Conservation (phyloP, 352 stramenopile genomes). For the Phytopythium vexans region DNA sequence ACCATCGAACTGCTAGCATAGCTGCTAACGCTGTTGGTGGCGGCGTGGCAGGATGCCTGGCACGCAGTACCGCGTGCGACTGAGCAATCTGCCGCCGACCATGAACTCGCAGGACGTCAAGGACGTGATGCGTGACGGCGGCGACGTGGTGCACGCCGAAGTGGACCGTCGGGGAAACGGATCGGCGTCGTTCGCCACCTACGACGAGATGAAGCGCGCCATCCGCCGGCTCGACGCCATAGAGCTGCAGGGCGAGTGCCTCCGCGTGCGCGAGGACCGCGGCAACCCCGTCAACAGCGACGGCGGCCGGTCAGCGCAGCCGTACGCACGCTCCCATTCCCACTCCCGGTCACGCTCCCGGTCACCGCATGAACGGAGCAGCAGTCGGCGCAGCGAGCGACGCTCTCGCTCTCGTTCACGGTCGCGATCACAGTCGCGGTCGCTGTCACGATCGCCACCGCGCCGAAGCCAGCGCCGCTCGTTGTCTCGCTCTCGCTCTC, state of each 20-base stretch:
- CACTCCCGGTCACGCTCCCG: conserved; percentile 30
- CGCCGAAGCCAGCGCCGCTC: neutral
- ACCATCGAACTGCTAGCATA: neutral
- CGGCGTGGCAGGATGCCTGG: conserved; percentile 22
- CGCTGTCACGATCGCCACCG: conserved; percentile 7
- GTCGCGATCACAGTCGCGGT: conserved; percentile 11
- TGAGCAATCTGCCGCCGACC: conserved; percentile 36
- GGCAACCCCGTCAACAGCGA: conserved; percentile 2
- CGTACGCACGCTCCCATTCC: conserved; percentile 13
- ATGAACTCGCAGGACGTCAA: conserved; percentile 70
- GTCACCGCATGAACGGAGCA: conserved; percentile 22
- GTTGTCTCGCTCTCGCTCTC: neutral
- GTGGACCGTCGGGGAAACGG: conserved; percentile 66
- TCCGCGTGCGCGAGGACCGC: conserved; percentile 40
- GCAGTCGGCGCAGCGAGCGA: conserved; percentile 16
- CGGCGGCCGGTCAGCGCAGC: conserved; percentile 13
- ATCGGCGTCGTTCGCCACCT: conserved; percentile 59
- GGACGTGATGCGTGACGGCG: conserved; percentile 51
- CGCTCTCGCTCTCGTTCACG: conserved; percentile 29
- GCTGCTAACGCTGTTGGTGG: conserved; percentile 1
- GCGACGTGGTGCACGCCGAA: conserved; percentile 62
- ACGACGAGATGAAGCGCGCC: conserved; percentile 50
- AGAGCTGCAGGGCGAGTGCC: conserved; percentile 41
- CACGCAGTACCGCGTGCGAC: conserved; percentile 49
- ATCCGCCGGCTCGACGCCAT: conserved; percentile 48